Base-by-base conservation (phyloP, 2,329 filamentous ascomycete genomes). In the Mollisia scopiformis region DNA sequence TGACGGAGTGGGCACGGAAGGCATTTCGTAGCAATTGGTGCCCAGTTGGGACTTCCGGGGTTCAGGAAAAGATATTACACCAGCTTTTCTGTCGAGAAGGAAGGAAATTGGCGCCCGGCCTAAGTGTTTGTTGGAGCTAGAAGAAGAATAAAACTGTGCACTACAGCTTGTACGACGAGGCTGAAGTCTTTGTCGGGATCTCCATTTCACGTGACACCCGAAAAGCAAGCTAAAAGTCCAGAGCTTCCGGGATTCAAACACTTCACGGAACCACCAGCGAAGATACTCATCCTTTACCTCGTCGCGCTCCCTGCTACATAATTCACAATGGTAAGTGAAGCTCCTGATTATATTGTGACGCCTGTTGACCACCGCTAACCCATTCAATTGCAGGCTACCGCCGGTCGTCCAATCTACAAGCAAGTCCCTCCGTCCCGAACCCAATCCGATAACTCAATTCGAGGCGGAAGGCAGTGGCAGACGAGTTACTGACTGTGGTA, bases 1-100 rank as follows among this genome's bases (percentile, higher is more conserved):
- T 59, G 85, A 81, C 39, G 84, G 78, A 63, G 74, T 73, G 59
- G 71, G 68, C 47, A 75, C 71, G 13, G 75, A 76, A 23, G 75
- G 74, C 75, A 76, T 77, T 37, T 53, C 71, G 61, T 13, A 11
- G 7, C 33, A 31, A 30, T 53, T 49, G 41, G 47, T 52, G 30
- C 19, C 47, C 27, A 30, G 30, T 35, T 43, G 51, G 55, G 52
- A 30, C 58, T 55, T 27, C n/a, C 31, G n/a, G n/a, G 27, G 39
- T 28, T 30, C 10, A 8, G 27, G 23, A 7, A 11, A 16, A 50
- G 31, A 49, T 39, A 47, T 47, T 7, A 23, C 27, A 13, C 30
- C 50, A 59, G 31, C 31, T 30, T 27, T 7, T 11, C 30, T 2
- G 19, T n/a, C 8, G 31, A 50, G 37, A 47, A 25, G 16, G 6